These are phyloP conservation scores for Urostyla sp. DNA, from an alignment of 73 alveolate genomes.

Conservation along the genomic window DNA sequence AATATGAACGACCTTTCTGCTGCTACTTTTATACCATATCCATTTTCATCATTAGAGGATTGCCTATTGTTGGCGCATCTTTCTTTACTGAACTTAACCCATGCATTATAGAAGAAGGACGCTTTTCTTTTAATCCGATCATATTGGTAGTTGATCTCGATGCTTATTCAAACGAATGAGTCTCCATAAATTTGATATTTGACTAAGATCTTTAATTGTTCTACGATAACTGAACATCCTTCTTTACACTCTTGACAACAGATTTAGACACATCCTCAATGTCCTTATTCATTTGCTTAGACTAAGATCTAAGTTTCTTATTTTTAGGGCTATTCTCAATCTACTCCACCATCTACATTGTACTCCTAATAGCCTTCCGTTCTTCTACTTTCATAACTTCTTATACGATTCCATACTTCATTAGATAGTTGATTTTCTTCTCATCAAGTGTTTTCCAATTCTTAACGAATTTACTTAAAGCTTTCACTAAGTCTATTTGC, in stretches of 20 bases:
- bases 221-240: too few species aligned
- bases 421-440: constrained; percentile 45
- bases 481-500: constrained; percentile 39
- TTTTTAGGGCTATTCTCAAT: neutral
- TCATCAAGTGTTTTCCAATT: constrained; percentile 70
- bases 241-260: too few species aligned
- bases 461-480: constrained; percentile 51
- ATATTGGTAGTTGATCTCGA: too few species aligned
- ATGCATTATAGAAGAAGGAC: too few species aligned
- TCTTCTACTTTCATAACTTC: constrained; percentile 78
- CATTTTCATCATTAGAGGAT: constrained; percentile 54
- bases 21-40: neutral
- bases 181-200: too few species aligned
- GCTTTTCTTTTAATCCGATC: too few species aligned
- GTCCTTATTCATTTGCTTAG: constrained; percentile 19
- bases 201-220: too few species aligned
- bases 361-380: constrained; percentile 62
- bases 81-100: too few species aligned
- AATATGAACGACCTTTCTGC: constrained; percentile 23
- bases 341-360: too few species aligned
- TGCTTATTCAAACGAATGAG: too few species aligned
- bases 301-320: neutral
- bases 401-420: constrained; percentile 65
- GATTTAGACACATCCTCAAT: neutral
- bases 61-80: constrained; percentile 60